These are phyloP conservation scores for Colletotrichum lindemuthianum DNA, from an alignment of 2,329 filamentous ascomycete species.

Conservation along the genomic window DNA sequence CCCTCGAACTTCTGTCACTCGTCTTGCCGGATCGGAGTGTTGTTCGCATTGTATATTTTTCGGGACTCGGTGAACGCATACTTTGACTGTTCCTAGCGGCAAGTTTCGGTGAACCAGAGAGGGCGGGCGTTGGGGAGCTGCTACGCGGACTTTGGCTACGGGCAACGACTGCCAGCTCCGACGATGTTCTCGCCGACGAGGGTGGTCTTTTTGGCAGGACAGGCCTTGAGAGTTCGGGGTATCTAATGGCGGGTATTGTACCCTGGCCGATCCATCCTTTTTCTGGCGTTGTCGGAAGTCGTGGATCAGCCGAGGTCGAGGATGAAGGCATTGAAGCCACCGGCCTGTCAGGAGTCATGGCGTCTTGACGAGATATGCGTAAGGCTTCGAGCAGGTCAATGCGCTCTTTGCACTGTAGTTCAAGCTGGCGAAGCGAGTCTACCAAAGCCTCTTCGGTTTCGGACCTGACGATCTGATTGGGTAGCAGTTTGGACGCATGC, in stretches of 20 bases:
- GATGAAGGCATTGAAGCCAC: slow-evolving; percentile 10
- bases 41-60: slow-evolving; percentile 70
- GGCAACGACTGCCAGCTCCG: slow-evolving; percentile 56
- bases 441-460: slow-evolving; percentile 87
- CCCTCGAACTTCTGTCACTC: slow-evolving; percentile 53
- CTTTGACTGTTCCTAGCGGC: slow-evolving; percentile 48
- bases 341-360: slow-evolving; percentile 34
- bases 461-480: slow-evolving; percentile 74
- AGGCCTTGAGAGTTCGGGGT: slow-evolving; percentile 82
- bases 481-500: slow-evolving; percentile 78
- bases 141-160: slow-evolving; percentile 37
- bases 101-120: slow-evolving; percentile 45
- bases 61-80: slow-evolving; percentile 65
- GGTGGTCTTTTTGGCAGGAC: slow-evolving; percentile 66
- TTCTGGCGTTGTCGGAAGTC: slow-evolving; percentile 23
- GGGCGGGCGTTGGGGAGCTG: slow-evolving; percentile 39
- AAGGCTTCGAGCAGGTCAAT: slow-evolving; percentile 89
- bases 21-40: slow-evolving; percentile 64
- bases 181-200: slow-evolving; percentile 63
- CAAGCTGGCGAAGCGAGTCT: slow-evolving; percentile 83
- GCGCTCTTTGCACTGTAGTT: slow-evolving; percentile 92
- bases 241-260: slow-evolving; percentile 82
- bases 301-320: slow-evolving; percentile 2
- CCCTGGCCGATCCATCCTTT: slow-evolving; percentile 80
- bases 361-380: slow-evolving; percentile 68